A percentile compares a stretch with the other conserved stretches of the same genome.
Evolutionary conservation across 768 basidiomycete species (phyloP).

Genomic region (Coprinopsis cinerea): DNA sequence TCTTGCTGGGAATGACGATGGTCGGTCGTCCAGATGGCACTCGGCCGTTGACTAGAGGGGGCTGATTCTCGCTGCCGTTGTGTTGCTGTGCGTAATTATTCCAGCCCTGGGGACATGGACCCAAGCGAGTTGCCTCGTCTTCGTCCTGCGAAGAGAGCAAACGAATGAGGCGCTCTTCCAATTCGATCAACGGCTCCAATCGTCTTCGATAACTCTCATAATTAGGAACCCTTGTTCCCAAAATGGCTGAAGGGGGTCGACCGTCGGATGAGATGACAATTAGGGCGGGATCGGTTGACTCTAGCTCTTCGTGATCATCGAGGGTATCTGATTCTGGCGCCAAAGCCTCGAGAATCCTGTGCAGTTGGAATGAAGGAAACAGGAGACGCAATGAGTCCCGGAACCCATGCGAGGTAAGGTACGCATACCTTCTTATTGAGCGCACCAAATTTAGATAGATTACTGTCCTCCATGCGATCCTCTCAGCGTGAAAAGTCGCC

Average conservation of each 20-base stretch:
- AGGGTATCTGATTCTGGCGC: constrained; percentile 55
- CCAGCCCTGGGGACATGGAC: constrained; percentile 32
- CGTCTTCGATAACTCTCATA: constrained; percentile 56
- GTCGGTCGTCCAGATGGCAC: constrained; percentile 36
- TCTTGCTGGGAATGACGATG: constrained; percentile 39
- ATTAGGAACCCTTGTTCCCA: constrained; percentile 45
- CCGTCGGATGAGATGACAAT: constrained; percentile 47
- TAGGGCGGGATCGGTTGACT: constrained; percentile 44
- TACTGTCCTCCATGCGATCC: constrained; percentile 82
- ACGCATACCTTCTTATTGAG: constrained; percentile 63
- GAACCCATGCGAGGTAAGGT: constrained; percentile 9
- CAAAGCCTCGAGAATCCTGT: constrained; percentile 69
- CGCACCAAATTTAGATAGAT: constrained; percentile 85
- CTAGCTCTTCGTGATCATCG: constrained; percentile 54
- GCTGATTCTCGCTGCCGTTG: constrained; percentile 19
- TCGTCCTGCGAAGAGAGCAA: constrained; percentile 67
- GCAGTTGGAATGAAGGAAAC: constrained; percentile 14
- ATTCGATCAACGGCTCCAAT: constrained; percentile 61
- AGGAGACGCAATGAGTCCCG: constrained; percentile 10
- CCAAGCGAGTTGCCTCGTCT: constrained; percentile 60
- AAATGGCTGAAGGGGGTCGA: constrained; percentile 45
- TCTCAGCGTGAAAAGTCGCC: constrained; percentile 69
- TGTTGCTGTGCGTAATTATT: constrained; percentile 23
- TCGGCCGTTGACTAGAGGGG: constrained; percentile 18
- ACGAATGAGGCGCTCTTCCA: constrained; percentile 65